These are phyloP conservation scores for Leucosporidium creatinivorum DNA, from an alignment of 768 basidiomycete species.

Conservation along the genomic window DNA sequence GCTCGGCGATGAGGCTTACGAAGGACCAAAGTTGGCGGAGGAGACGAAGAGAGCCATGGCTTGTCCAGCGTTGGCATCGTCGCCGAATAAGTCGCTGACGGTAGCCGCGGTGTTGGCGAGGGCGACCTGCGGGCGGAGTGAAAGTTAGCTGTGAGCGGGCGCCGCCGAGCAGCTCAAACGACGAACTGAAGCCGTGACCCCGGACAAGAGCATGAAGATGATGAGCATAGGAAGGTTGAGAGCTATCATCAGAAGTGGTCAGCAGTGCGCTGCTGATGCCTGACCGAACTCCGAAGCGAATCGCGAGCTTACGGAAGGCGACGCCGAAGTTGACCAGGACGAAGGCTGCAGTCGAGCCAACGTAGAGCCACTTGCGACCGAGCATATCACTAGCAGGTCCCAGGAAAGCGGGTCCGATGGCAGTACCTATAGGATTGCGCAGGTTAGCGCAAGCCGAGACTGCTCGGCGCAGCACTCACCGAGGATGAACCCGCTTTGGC, in stretches of 20 bases:
- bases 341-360: not conserved
- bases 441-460: no score
- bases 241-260: no score
- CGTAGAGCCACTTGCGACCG: conserved; percentile 1
- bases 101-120: not conserved
- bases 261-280: no score
- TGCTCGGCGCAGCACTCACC: no score
- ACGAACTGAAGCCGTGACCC: not conserved
- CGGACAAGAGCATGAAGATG: conserved; percentile 2
- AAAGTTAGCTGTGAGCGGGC: not conserved
- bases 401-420: not conserved
- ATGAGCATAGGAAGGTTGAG: not conserved
- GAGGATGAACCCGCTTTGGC: no score
- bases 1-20: not conserved
- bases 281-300: no score
- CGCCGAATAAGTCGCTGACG: not conserved
- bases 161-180: not conserved
- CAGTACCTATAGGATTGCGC: not conserved
- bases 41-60: conserved; percentile 2
- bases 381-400: not conserved
- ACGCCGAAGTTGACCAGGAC: not conserved
- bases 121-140: not conserved
- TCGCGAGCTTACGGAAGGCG: no score
- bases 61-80: not conserved
- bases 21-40: not conserved